phyloP scores from a whole-genome alignment of 192 early-diverging fungal genomes.

The Phlyctochytrium arcticum region DNA sequence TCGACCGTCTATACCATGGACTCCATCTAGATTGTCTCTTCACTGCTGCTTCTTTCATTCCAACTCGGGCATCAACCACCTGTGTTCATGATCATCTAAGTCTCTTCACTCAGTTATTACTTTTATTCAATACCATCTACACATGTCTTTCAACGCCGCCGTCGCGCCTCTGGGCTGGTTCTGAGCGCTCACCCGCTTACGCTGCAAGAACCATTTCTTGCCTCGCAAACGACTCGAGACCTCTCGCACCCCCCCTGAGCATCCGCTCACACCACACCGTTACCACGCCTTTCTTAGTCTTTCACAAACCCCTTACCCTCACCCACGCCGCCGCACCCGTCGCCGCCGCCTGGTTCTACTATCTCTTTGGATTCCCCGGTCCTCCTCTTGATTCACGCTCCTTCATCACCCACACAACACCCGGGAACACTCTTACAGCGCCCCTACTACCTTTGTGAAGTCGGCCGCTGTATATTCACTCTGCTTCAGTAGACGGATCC shows the following conservation, averaged over 20 bases:
- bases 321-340: not conserved
- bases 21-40: too few species aligned
- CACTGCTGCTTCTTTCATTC: too few species aligned
- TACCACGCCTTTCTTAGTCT: slow-evolving; percentile 1
- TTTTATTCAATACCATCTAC: not conserved
- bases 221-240: not conserved
- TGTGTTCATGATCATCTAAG: not conserved
- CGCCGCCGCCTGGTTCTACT: slow-evolving; percentile 4
- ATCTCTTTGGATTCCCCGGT: slow-evolving; percentile 18
- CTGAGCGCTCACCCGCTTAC: not conserved
- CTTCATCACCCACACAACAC: too few species aligned
- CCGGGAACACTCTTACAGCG: too few species aligned
- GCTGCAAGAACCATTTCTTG: not conserved
- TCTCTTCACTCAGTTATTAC: not conserved
- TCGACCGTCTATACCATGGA: too few species aligned
- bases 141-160: not conserved
- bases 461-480: too few species aligned
- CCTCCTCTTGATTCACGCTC: not conserved
- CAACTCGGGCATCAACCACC: not conserved
- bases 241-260: not conserved
- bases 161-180: not conserved
- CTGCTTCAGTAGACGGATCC: too few species aligned
- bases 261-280: not conserved
- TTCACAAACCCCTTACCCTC: not conserved
- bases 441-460: too few species aligned